Evolutionary conservation across 2,329 filamentous ascomycete genomes (phyloP), one percentile per base, ranked within the genome.

Genomic region (Trematosphaeria pertusa): DNA sequence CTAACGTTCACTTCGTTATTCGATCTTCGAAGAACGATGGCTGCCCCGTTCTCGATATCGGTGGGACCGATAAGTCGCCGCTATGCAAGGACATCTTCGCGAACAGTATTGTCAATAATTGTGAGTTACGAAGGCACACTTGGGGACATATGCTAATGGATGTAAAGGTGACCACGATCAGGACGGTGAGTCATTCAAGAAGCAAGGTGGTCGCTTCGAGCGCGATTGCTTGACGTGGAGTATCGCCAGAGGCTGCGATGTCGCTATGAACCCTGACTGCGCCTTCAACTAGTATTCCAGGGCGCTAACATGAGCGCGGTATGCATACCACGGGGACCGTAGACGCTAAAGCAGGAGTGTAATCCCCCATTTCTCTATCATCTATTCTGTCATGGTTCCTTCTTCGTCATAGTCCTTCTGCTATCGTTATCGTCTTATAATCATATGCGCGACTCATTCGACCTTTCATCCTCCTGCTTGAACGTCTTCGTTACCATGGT

Each of bases 401-500:
- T n/a, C n/a, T n/a, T n/a, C n/a, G n/a, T n/a, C n/a, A n/a, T n/a
- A n/a, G n/a, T n/a, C n/a, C n/a, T n/a, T n/a, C n/a, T n/a, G n/a
- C n/a, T n/a, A n/a, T n/a, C n/a, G n/a, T n/a, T n/a, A n/a, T n/a
- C n/a, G n/a, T n/a, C n/a, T n/a, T n/a, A n/a, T n/a, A n/a, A n/a
- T 12, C 12, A 28, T 28, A 28, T 12, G 24, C 24, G 24, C 24
- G 24, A 28, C 24, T 28, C 8, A 8, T 7, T 28, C 8, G 24
- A 28, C 12, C 24, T 7, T 28, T 28, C 24, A 12, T 28, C 24
- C 7, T 34, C 37, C 15, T 40, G 9, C 14, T 15, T 41, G n/a
- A 49, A 36, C 7, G 41, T 46, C 5, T 20, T 45, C 15, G 33
- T 46, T 12, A 49, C 19, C 26, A 49, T 5, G 14, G 49, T 49